A percentile compares a stretch with the other conserved stretches of the same genome.
These are phyloP conservation scores for Aegilops umbellulata DNA, from an alignment of 176 grass and related monocot species.

Conservation along the genomic window DNA sequence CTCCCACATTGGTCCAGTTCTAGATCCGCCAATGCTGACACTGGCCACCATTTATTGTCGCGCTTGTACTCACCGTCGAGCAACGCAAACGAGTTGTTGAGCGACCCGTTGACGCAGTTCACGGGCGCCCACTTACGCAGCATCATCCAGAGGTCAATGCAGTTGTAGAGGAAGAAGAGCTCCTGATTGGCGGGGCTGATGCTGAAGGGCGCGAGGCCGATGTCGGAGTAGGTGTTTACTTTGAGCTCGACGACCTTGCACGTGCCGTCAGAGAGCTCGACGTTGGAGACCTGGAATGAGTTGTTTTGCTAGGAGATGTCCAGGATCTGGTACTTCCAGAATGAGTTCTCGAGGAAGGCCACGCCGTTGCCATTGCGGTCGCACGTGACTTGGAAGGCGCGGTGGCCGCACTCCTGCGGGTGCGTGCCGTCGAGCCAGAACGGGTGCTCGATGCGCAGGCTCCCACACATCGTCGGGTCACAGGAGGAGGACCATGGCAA, in stretches of 20 bases:
- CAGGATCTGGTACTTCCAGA: neutral
- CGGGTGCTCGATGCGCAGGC: conserved; percentile 31
- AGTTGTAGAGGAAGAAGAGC: conserved; percentile 46
- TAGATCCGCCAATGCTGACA: no score
- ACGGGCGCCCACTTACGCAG: neutral
- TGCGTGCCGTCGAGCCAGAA: conserved; percentile 46
- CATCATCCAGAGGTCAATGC: neutral
- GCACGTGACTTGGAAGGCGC: conserved; percentile 23
- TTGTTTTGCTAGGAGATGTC: conserved; percentile 26
- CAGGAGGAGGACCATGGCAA: neutral
- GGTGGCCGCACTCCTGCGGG: conserved; percentile 27
- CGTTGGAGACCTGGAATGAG: conserved; percentile 9
- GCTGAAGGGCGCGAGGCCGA: conserved; percentile 1
- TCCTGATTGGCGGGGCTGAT: conserved; percentile 35
- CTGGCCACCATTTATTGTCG: neutral
- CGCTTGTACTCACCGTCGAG: conserved; percentile 17
- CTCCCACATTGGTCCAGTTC: no score
- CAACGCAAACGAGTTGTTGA: neutral
- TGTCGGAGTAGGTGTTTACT: neutral
- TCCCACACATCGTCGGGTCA: conserved; percentile 24
- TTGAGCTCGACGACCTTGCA: neutral
- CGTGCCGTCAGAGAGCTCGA: neutral
- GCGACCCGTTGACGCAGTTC: neutral
- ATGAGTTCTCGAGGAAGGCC: neutral
- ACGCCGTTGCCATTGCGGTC: neutral